A percentile compares a stretch with the other conserved stretches of the same genome.
phyloP scores from a whole-genome alignment of 2,329 filamentous ascomycete genomes.

The Chaetomiaceae sp. region DNA sequence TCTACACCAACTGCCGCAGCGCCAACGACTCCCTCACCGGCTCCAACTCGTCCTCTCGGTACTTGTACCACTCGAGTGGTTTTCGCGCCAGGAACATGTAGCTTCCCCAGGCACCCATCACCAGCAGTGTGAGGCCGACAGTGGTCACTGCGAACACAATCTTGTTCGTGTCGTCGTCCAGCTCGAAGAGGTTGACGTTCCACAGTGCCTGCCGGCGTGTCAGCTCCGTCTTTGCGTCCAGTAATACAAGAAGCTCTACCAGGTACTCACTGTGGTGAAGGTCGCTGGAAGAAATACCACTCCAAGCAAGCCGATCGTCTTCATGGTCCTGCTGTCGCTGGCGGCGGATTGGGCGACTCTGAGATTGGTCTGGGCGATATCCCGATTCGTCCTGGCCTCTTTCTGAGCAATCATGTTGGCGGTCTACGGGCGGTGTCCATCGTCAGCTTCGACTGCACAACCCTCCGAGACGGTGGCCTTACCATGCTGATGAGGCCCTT shows the following conservation, averaged over 20 bases:
- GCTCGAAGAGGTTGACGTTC: neutral
- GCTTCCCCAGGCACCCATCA: neutral
- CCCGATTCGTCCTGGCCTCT: no score
- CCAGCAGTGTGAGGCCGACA: neutral
- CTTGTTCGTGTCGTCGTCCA: neutral
- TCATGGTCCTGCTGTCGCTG: neutral
- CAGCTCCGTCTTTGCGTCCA: neutral
- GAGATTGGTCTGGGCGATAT: no score
- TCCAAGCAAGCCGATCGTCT: neutral
- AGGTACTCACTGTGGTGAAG: neutral
- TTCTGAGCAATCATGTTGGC: no score
- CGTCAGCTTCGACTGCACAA: no score
- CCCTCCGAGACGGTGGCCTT: no score
- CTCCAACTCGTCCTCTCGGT: neutral
- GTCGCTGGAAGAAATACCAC: neutral
- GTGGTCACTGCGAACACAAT: neutral
- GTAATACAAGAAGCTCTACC: neutral
- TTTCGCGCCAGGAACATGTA: neutral
- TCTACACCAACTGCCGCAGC: neutral
- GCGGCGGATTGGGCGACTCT: no score
- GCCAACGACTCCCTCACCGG: neutral
- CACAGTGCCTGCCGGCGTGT: neutral
- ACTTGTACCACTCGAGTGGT: neutral
- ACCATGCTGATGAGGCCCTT: no score
- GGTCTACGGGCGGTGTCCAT: no score